phyloP scores from a whole-genome alignment of 768 basidiomycete genomes.

The Collybia mongolica region DNA sequence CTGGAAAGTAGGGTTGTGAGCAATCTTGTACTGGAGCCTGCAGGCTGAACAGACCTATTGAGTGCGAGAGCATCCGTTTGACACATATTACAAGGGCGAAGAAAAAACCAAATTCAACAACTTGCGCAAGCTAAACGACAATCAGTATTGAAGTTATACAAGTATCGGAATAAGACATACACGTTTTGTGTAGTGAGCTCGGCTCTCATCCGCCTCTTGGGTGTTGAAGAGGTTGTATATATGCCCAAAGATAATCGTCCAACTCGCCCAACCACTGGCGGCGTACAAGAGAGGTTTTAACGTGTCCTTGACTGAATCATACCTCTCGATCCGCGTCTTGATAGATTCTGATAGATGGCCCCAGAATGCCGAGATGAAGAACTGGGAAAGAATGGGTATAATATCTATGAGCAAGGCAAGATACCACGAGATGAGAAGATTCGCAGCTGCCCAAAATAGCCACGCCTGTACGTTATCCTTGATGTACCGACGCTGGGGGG shows the following conservation, averaged over 20 bases:
- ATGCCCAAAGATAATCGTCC: conserved; percentile 70
- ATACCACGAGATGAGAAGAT: conserved; percentile 77
- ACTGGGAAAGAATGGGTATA: conserved; percentile 53
- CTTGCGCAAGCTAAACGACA: conserved; percentile 48
- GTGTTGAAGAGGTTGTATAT: conserved; percentile 59
- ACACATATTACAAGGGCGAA: conserved; percentile 59
- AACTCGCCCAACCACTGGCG: conserved; percentile 67
- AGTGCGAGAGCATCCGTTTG: conserved; percentile 70
- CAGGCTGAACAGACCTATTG: conserved; percentile 38
- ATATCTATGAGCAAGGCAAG: conserved; percentile 73
- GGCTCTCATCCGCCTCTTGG: conserved; percentile 37
- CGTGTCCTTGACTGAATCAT: conserved; percentile 66
- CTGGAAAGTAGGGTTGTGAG: conserved; percentile 22
- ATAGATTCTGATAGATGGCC: conserved; percentile 72
- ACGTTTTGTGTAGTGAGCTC: conserved; percentile 58
- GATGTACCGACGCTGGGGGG: conserved; percentile 55
- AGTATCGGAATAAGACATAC: conserved; percentile 28
- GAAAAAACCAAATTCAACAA: conserved; percentile 76
- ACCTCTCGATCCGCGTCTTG: conserved; percentile 67
- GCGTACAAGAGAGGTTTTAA: conserved; percentile 75
- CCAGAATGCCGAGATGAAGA: conserved; percentile 60
- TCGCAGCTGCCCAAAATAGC: conserved; percentile 81
- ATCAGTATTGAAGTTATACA: neutral
- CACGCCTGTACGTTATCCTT: conserved; percentile 71
- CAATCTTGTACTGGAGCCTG: neutral